Evolutionary conservation across 2,329 filamentous ascomycete genomes (phyloP), one percentile per base, ranked within the genome.

Genomic region (Cercospora nicotianae): DNA sequence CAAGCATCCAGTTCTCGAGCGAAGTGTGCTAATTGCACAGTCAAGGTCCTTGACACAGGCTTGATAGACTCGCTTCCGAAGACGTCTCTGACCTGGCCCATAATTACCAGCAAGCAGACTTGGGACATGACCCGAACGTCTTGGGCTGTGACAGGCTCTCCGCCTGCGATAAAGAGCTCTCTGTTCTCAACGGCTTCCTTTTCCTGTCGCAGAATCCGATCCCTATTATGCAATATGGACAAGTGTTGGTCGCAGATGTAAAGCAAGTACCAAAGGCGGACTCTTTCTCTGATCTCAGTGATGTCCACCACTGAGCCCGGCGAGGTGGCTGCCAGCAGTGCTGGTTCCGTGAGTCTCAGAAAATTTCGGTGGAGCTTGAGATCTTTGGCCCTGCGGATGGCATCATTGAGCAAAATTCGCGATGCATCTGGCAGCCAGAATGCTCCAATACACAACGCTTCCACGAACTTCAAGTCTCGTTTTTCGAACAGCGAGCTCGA

Each of bases 221-320:
- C 85, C 2, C 87, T 81, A 2, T 86, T 86, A 64, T 89, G 89
- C 0, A 88, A 79, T 23, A 88, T 89, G 18, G 86, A 87, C 30
- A 89, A 86, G 75, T 90, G 88, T 69, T 89, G 87, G 72, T 90
- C 88, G 72, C 87, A 89, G 1, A 89, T 86, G 72, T 89, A 90
- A 0, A 89, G 77, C 36, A 88, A 75, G 75, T 88, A 89, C 87
- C 87, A 89, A 12, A 89, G 77, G 20, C 87, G 81, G 3, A 87
- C 82, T 39, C 84, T 83, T 66, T 88, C 86, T 65, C 82, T 80
- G 0, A 81, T 81, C 53, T 85, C 65, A 20, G 53, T 28, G 13
- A 57, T 48, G n/a, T 31, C 36, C 18, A 13, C 82, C 12, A 81
- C 79, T 12, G 77, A 33, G 8, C 31, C 36, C 10, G 18, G 36